phyloP scores from a whole-genome alignment of 495 filamentous ascomycete genomes.

The Aspergillus panamensis region DNA sequence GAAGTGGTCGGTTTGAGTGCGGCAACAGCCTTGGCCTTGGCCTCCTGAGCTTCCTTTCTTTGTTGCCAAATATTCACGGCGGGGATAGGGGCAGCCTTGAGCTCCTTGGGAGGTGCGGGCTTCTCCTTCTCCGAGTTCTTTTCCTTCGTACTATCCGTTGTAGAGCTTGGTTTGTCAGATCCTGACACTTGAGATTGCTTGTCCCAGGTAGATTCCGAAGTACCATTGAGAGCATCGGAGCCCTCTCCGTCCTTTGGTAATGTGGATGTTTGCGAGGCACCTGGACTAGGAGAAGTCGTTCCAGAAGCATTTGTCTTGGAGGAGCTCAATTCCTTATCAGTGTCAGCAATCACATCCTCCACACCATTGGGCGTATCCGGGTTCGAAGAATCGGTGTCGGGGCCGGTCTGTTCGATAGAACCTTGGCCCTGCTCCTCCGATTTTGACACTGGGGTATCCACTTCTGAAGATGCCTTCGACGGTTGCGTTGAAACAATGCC shows the following conservation, averaged over 20 bases:
- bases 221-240: slow-evolving; percentile 61
- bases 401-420: slow-evolving; percentile 14
- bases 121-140: slow-evolving; percentile 47
- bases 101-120: slow-evolving; percentile 54
- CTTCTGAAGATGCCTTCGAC: slow-evolving; percentile 36
- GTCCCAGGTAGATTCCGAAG: slow-evolving; percentile 62
- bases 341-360: slow-evolving; percentile 26
- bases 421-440: slow-evolving; percentile 28
- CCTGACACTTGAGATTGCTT: slow-evolving; percentile 59
- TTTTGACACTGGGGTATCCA: slow-evolving; percentile 28
- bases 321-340: slow-evolving; percentile 32
- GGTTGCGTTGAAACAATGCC: slow-evolving; percentile 52
- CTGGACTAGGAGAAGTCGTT: slow-evolving; percentile 66
- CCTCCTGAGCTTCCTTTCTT: slow-evolving; percentile 64
- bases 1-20: slow-evolving; percentile 25
- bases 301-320: slow-evolving; percentile 47
- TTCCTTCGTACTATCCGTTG: slow-evolving; percentile 32
- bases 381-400: slow-evolving; percentile 25
- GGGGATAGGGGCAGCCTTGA: slow-evolving; percentile 79
- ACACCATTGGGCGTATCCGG: slow-evolving; percentile 28
- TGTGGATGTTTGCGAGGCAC: slow-evolving; percentile 57
- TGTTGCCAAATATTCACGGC: slow-evolving; percentile 82
- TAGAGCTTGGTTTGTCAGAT: slow-evolving; percentile 33
- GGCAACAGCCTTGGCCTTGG: slow-evolving; percentile 56
- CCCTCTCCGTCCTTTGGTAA: slow-evolving; percentile 68